These are phyloP conservation scores for Linnemannia exigua DNA, from an alignment of 192 early-diverging fungal species.

Conservation along the genomic window DNA sequence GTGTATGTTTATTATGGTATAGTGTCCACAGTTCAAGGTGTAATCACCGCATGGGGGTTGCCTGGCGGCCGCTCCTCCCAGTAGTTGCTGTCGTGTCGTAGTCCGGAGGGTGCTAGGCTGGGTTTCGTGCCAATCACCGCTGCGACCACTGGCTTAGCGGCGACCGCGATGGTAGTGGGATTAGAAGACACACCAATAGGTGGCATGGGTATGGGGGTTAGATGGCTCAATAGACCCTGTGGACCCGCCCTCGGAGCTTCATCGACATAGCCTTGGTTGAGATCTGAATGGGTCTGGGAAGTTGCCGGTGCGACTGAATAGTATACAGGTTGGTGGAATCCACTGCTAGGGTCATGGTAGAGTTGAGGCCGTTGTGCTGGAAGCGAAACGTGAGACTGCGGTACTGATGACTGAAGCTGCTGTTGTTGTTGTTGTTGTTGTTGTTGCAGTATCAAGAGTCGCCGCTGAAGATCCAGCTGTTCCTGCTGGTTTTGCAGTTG, in stretches of 20 bases:
- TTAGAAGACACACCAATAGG: background rate
- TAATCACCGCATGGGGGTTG: conserved; percentile 29
- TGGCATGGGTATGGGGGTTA: background rate
- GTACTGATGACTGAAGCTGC: background rate
- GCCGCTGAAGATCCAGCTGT: conserved; percentile 22
- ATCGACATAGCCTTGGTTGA: conserved; percentile 3
- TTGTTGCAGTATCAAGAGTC: conserved; percentile 23
- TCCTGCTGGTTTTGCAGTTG: conserved; percentile 33
- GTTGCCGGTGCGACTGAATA: conserved; percentile 5
- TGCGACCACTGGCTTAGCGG: background rate
- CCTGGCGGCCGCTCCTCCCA: conserved; percentile 32
- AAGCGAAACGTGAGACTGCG: background rate
- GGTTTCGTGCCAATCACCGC: background rate
- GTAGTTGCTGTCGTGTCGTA: conserved; percentile 7
- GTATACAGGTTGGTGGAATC: conserved; percentile 10
- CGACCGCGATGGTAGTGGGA: background rate
- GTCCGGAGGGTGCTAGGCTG: background rate
- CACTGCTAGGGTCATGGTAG: conserved; percentile 10
- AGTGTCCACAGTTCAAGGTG: background rate
- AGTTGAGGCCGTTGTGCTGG: conserved; percentile 10
- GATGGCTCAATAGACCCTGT: background rate
- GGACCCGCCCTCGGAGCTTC: background rate
- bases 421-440: conserved; percentile 30
- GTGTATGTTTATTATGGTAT: background rate
- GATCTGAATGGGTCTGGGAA: background rate